Percentiles rank a stretch among this genome's conserved stretches.
These are phyloP conservation scores for Boletus pseudopeckii DNA, from an alignment of 768 basidiomycete species.

Conservation along the genomic window DNA sequence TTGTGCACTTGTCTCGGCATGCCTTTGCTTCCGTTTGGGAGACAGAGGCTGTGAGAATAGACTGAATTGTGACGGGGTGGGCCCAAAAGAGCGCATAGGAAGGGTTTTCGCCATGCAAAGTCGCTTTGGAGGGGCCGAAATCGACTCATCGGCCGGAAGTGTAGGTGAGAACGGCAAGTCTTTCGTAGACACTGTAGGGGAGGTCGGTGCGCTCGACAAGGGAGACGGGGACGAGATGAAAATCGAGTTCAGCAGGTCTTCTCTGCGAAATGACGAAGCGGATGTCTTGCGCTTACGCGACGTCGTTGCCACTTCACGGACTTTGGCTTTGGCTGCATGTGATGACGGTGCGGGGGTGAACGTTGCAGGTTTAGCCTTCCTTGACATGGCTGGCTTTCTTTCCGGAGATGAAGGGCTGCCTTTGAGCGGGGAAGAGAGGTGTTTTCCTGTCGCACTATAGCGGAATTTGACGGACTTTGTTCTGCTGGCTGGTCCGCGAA, in stretches of 20 bases:
- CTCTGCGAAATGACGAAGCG: conserved; percentile 1
- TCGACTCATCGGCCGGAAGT: neutral
- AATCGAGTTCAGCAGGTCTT: conserved; percentile 4
- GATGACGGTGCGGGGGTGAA: conserved; percentile 12
- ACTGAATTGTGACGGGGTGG: conserved; percentile 9
- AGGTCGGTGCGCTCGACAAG: conserved; percentile 24
- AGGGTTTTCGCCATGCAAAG: conserved; percentile 10
- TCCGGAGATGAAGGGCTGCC: conserved; percentile 33
- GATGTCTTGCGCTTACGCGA: conserved; percentile 31
- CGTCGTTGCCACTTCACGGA: conserved; percentile 9
- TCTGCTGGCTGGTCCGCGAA: conserved; percentile 22
- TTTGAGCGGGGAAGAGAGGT: conserved; percentile 32
- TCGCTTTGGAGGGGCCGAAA: conserved; percentile 3
- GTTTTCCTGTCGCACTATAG: conserved; percentile 32
- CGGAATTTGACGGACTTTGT: conserved; percentile 32
- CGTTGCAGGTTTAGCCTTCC: neutral
- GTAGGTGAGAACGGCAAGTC: conserved; percentile 20
- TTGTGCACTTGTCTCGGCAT: conserved; percentile 1
- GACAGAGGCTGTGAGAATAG: conserved; percentile 21
- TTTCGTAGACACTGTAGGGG: conserved; percentile 9
- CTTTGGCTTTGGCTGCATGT: conserved; percentile 11
- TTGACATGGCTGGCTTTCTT: conserved; percentile 11
- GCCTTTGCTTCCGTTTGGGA: conserved; percentile 21
- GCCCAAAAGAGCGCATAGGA: conserved; percentile 6
- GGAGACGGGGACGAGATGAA: conserved; percentile 24